Evolutionary conservation across 139 green algal species (phyloP).

Genomic region (Chlamydomonas sp.): DNA sequence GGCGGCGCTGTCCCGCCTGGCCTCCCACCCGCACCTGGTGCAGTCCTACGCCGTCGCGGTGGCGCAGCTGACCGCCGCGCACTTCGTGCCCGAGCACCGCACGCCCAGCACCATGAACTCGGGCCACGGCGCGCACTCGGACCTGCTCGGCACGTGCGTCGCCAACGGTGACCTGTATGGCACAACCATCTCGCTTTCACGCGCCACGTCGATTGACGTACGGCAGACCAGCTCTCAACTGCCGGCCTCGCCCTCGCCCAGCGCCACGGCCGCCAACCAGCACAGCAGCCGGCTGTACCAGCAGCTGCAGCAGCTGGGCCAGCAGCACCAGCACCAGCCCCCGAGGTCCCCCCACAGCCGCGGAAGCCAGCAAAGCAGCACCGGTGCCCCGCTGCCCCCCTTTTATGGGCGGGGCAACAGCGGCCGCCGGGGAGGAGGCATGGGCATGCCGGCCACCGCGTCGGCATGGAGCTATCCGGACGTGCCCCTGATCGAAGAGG

Average conservation of each 20-base stretch:
- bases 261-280: slow-evolving; percentile 16
- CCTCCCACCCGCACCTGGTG: slow-evolving; percentile 33
- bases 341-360: background rate
- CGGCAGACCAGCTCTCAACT: no score
- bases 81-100: background rate
- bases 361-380: no score
- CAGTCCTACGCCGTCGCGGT: slow-evolving; percentile 30
- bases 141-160: slow-evolving; percentile 18
- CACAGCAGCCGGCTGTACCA: background rate
- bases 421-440: no score
- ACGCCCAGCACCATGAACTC: background rate
- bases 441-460: no score
- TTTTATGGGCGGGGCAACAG: no score
- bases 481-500: no score
- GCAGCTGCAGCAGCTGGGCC: background rate
- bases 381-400: no score
- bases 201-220: no score
- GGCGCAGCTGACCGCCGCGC: background rate
- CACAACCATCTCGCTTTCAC: no score
- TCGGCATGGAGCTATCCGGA: no score
- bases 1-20: slow-evolving; percentile 23
- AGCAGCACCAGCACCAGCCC: background rate
- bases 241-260: no score
- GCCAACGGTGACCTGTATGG: background rate
- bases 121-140: background rate